Base-by-base conservation (phyloP, 2,329 filamentous ascomycete species). In the Xenoacremonium recifei region DNA sequence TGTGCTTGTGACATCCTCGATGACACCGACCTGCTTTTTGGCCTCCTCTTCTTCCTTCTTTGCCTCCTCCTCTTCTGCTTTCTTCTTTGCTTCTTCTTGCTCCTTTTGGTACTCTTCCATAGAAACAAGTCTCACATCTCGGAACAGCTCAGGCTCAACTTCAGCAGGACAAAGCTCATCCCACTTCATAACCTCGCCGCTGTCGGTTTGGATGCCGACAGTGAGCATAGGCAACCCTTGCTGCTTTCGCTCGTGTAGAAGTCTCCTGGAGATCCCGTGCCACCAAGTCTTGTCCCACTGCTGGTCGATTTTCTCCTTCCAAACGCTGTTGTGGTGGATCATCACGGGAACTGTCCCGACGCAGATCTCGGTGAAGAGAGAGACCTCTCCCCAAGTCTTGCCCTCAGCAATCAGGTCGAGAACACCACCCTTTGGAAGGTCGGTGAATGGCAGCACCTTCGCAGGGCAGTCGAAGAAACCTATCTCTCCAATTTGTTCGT, bases 361-460 rank as follows among this genome's bases (percentile, higher is more conserved):
- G 39, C 58, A 62, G 2, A 61, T 45, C 29, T 62, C 57, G 16
- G 51, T 57, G 45, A 57, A 61, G 7, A 62, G 45, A 13, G 55
- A 50, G 30, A 61, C 38, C 35, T 44, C 37, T 13, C 53, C 50
- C 60, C 59, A 61, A 16, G 48, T 37, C 21, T 47, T 42, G 3
- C 43, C 43, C 11, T 31, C 35, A 11, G 35, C 35, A n/a, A 43
- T 19, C 27, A 46, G 17, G 12, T 46, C 40, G 3, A 39, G 19
- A 19, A 39, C 20, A 5, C 27, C 41, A 9, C 40, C 41, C 1
- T 11, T 16, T 5, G 51, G 46, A 6, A 57, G 23, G 40, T 49
- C 40, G 9, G 40, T 35, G 19, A 51, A 37, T 13, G 47, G 50
- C 5, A 51, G 49, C 2, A 48, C 48, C 37, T 46, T 44, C 5